Evolutionary conservation across 2,329 filamentous ascomycete genomes (phyloP), one percentile per base, ranked within the genome.

Genomic region (Phyllosticta citrichinensis): DNA sequence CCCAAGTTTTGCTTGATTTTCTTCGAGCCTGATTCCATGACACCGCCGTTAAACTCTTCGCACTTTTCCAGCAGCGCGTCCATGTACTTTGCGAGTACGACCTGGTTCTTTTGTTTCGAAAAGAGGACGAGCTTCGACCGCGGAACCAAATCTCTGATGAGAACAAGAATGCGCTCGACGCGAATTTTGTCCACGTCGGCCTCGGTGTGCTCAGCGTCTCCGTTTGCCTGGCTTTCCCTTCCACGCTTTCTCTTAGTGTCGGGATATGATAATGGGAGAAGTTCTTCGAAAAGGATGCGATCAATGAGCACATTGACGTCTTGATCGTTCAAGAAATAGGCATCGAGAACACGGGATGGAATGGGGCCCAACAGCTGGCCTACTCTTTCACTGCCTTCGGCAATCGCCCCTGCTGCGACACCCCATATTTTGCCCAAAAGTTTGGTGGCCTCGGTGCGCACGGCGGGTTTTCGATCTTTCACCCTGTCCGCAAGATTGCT

Each of bases 231-330:
- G 62, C 77, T 80, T 53, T 86, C 82, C 58, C 81, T 84, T 2
- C 82, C 75, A 33, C 81, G 79, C 63, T 80, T 83, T 9, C 76
- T 68, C 66, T 86, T 87, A 63, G 86, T 83, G 1, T 86, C 86
- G 6, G 94, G 94, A 67, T 91, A 99, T 30, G 82, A 84, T n/a
- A 97, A 79, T 0, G 94, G 94, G n/a, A 99, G 79, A 10, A 99
- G 81, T 54, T 85, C 89, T 67, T 97, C 93, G 70, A 88, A 96
- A 63, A 96, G 80, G 33, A 93, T 90, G 58, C 87, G 85, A 66
- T 96, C 91, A 20, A 97, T 81, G 47, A 95, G 79, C 20, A 91
- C 82, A 68, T 95, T 94, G 58, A 97, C 84, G 65, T 96, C 91
- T 1, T 80, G 77, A 70, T 97, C 91, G 69, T 97, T 97, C 63